Percentiles rank a stretch among this genome's conserved stretches.
Evolutionary conservation across 345 rosid genomes (phyloP).

Genomic region (Crucihimalaya himalaica): DNA sequence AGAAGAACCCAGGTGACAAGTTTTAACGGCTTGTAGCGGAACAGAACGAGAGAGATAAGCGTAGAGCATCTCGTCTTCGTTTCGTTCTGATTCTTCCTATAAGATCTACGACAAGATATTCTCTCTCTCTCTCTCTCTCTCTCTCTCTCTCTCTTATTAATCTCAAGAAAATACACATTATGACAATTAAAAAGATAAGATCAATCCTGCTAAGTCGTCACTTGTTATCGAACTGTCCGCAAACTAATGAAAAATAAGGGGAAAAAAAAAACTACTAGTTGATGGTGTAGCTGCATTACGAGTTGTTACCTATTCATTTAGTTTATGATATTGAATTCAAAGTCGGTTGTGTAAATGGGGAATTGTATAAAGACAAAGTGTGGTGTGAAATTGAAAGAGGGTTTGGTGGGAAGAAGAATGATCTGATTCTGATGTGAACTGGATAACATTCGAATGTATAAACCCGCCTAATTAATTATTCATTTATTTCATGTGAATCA

Average conservation of each 20-base stretch:
- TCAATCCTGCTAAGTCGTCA: not conserved
- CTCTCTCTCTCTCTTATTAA: not conserved
- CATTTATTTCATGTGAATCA: conserved; percentile 12
- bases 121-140: not conserved
- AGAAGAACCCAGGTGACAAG: not conserved
- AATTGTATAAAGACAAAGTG: not conserved
- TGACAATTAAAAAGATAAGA: not conserved
- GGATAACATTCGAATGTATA: conserved; percentile 17
- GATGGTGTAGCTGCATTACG: not conserved
- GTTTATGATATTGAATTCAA: not conserved
- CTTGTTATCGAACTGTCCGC: not conserved
- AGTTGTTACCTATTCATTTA: no score
- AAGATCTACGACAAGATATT: not conserved
- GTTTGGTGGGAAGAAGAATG: conserved; percentile 10
- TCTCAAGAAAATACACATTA: not conserved
- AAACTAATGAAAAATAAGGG: no score
- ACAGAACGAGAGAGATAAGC: not conserved
- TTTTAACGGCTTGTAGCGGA: not conserved
- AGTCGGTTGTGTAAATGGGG: not conserved
- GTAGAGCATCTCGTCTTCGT: not conserved
- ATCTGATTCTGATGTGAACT: not conserved
- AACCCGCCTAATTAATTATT: not conserved
- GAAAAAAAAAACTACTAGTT: no score
- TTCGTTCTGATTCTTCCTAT: not conserved
- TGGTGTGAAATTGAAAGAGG: conserved; percentile 11